Evolutionary conservation across 495 filamentous ascomycete genomes (phyloP).

Genomic region (Gamarada debralockiae): DNA sequence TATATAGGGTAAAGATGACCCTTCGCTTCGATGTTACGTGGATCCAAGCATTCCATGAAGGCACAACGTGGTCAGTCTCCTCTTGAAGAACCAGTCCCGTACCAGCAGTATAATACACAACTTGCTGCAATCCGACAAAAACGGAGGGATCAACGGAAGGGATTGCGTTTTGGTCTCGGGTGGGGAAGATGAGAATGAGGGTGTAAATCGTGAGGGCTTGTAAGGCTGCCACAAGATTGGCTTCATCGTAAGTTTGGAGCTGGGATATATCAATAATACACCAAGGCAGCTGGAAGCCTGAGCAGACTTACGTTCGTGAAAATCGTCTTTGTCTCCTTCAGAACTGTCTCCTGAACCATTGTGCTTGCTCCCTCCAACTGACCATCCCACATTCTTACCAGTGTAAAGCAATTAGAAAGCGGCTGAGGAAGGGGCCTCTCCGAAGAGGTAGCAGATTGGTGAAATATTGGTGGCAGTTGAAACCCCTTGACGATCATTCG

Average conservation of each 20-base stretch:
- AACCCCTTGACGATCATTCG: constrained; percentile 33
- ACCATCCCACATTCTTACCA: constrained; percentile 37
- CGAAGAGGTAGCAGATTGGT: constrained; percentile 22
- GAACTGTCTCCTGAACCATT: constrained; percentile 28
- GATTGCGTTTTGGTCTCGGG: constrained; percentile 13
- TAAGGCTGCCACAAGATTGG: constrained; percentile 30
- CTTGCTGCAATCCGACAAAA: constrained; percentile 28
- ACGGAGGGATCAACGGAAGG: constrained; percentile 15
- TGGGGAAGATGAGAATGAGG: constrained; percentile 35
- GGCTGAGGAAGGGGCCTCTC: constrained; percentile 21
- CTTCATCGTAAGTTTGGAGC: constrained; percentile 27
- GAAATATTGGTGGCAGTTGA: constrained; percentile 33
- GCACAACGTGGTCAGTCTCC: constrained; percentile 27
- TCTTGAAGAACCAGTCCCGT: constrained; percentile 30
- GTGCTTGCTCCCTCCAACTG: constrained; percentile 28
- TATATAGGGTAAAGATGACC: constrained; percentile 28
- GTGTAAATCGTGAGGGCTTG: constrained; percentile 36
- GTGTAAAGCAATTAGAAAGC: constrained; percentile 33
- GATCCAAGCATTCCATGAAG: constrained; percentile 34
- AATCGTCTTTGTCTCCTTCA: constrained; percentile 28
- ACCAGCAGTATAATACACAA: constrained; percentile 24
- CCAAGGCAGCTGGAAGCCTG: too few relatives aligned
- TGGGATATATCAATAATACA: constrained; percentile 9
- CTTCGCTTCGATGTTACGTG: constrained; percentile 37
- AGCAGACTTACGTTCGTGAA: constrained; percentile 19